Conservation (phyloP, 78 protist species). For the Thecamonas trahens region DNA sequence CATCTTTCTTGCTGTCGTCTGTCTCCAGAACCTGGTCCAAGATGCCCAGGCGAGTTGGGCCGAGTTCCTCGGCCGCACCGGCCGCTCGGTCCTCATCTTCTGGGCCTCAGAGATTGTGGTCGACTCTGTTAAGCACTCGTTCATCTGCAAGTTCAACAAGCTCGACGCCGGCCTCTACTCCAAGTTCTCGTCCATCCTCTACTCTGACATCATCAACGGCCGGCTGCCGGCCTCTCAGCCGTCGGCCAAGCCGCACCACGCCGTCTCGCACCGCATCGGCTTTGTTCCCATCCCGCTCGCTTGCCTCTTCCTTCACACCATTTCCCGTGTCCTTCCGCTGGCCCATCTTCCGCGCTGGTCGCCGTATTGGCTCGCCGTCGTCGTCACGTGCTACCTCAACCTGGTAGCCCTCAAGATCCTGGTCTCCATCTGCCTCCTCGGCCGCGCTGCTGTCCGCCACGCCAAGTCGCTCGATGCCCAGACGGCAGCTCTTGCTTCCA, state of each 20-base stretch:
- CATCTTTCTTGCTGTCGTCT: constrained; percentile 31
- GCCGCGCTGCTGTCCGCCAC: neutral
- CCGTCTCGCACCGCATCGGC: constrained; percentile 35
- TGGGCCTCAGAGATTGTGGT: constrained; percentile 45
- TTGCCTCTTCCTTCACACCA: constrained; percentile 8
- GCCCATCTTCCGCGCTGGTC: constrained; percentile 5
- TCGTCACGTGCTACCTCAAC: constrained; percentile 19
- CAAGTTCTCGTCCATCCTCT: constrained; percentile 7
- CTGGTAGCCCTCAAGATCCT: constrained; percentile 24
- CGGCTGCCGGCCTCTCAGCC: neutral
- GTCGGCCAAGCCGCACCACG: constrained; percentile 31
- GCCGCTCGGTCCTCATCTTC: constrained; percentile 5
- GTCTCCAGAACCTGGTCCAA: constrained; percentile 39
- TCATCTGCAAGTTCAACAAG: constrained; percentile 72
- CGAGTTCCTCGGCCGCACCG: neutral
- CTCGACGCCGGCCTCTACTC: constrained; percentile 26
- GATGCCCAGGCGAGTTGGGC: constrained; percentile 13
- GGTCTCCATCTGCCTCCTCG: constrained; percentile 16
- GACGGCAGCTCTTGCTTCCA: too few species aligned
- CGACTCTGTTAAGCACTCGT: constrained; percentile 83
- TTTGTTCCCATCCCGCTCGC: constrained; percentile 54
- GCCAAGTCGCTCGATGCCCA: too few species aligned
- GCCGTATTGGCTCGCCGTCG: constrained; percentile 10
- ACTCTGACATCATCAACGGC: neutral
- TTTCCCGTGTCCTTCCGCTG: constrained; percentile 6